Conservation (phyloP, 73 alveolate genomes). For the Effrenium voratum region DNA sequence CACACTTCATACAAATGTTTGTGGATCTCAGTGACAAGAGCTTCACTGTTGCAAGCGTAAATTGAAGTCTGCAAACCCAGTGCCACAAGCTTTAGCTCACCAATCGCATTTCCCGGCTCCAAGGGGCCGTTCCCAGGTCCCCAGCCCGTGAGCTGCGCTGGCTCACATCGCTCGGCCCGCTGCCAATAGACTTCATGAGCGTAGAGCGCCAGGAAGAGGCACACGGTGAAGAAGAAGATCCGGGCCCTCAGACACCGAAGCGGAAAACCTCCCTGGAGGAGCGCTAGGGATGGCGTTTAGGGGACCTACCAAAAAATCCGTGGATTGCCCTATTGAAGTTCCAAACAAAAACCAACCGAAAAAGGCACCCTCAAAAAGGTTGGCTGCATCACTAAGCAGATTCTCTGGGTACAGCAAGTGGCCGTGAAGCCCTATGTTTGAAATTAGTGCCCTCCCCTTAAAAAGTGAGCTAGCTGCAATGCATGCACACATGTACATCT, state of each 20-base stretch:
- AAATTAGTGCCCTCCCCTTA: background rate
- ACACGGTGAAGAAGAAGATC: slow-evolving; percentile 24
- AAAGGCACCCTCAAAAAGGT: background rate
- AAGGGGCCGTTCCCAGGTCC: too few relatives aligned
- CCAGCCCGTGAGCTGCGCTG: too few relatives aligned
- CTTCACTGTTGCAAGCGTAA: too few relatives aligned
- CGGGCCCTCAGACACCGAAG: background rate
- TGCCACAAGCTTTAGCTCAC: too few relatives aligned
- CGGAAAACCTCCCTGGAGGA: background rate
- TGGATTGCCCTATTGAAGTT: background rate
- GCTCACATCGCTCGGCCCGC: background rate
- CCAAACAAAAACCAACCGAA: background rate
- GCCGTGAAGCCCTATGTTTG: background rate
- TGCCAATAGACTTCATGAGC: slow-evolving; percentile 34
- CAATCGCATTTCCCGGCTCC: too few relatives aligned
- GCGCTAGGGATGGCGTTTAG: background rate
- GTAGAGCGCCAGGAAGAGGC: slow-evolving; percentile 15
- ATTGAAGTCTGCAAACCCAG: too few relatives aligned
- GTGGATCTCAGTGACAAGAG: too few relatives aligned
- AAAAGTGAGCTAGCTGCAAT: background rate
- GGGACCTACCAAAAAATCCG: background rate
- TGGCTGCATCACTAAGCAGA: background rate
- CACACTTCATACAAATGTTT: too few relatives aligned
- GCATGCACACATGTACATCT: background rate
- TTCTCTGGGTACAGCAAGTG: background rate